phyloP scores from a whole-genome alignment of 106 monocot genomes.

The Platanthera guangdongensis region DNA sequence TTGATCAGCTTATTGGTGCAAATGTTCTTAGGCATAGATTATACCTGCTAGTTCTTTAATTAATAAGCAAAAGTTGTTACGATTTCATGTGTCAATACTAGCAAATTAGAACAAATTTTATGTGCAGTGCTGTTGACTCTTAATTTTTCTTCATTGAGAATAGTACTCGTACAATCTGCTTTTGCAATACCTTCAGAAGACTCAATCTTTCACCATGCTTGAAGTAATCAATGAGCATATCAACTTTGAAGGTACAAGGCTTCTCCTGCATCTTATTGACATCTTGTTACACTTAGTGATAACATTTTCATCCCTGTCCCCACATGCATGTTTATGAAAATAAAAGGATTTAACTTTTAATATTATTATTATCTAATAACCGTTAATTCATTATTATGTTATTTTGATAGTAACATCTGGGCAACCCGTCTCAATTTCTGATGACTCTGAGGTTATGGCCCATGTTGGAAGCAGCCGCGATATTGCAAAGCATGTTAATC shows the following conservation, averaged over 20 bases:
- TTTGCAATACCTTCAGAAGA: conserved; percentile 84
- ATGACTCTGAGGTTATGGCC: conserved; percentile 69
- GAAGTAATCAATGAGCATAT: conserved; percentile 95
- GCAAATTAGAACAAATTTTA: neutral
- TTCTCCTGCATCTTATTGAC: neutral
- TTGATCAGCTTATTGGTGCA: conserved; percentile 1
- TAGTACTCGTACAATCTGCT: conserved; percentile 92
- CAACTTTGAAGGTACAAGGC: conserved; percentile 73
- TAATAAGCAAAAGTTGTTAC: neutral
- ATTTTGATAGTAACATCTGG: conserved; percentile 66
- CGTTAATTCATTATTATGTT: conserved; percentile 9
- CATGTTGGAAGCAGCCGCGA: conserved; percentile 66
- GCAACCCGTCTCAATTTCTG: conserved; percentile 67
- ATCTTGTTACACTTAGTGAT: neutral
- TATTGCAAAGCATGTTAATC: conserved; percentile 76
- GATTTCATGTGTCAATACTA: neutral
- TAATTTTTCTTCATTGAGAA: conserved; percentile 12
- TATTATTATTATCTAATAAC: neutral
- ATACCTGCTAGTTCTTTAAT: neutral
- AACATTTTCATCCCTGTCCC: too few species aligned
- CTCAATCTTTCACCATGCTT: conserved; percentile 74
- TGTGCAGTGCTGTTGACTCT: neutral
- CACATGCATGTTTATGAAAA: too few species aligned
- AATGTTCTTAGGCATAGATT: neutral
- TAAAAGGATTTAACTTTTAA: neutral